phyloP scores from a whole-genome alignment of 768 basidiomycete species.

The Xerocomus spinulosus region DNA sequence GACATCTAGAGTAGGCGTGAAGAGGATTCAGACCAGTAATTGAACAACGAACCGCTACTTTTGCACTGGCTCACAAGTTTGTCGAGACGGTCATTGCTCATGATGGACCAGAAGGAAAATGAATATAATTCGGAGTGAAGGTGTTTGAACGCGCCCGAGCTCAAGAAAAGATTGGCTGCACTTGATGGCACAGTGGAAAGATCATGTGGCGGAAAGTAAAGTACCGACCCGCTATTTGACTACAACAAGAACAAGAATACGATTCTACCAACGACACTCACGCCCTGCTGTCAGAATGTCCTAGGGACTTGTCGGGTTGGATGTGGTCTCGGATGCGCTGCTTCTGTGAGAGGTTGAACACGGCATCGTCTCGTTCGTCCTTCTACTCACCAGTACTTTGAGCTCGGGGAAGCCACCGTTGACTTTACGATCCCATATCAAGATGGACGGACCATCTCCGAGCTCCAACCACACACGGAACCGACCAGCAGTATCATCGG shows the following conservation, averaged over 20 bases:
- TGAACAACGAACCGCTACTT: conserved; percentile 47
- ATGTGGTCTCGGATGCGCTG: conserved; percentile 81
- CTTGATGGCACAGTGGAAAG: too few species aligned
- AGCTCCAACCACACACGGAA: conserved; percentile 84
- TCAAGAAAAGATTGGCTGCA: too few species aligned
- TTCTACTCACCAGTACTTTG: conserved; percentile 63
- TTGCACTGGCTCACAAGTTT: conserved; percentile 62
- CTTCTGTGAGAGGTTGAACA: conserved; percentile 50
- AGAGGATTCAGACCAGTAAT: conserved; percentile 5
- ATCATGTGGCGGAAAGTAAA: conserved; percentile 19
- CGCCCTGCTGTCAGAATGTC: conserved; percentile 76
- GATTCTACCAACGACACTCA: conserved; percentile 11
- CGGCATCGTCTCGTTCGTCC: conserved; percentile 1
- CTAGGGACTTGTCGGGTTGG: conserved; percentile 76
- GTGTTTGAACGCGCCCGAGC: conserved; percentile 18
- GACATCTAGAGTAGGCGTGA: conserved; percentile 48
- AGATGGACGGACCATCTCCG: conserved; percentile 31
- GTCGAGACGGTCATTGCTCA: conserved; percentile 55
- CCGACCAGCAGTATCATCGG: conserved; percentile 81
- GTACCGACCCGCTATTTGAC: background rate
- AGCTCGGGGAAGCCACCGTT: conserved; percentile 93
- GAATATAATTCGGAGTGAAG: conserved; percentile 6
- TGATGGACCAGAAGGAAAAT: conserved; percentile 29
- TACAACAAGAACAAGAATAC: background rate
- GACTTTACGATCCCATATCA: conserved; percentile 88